phyloP scores from a whole-genome alignment of 2,329 filamentous ascomycete species.

The Fusarium acutatum region DNA sequence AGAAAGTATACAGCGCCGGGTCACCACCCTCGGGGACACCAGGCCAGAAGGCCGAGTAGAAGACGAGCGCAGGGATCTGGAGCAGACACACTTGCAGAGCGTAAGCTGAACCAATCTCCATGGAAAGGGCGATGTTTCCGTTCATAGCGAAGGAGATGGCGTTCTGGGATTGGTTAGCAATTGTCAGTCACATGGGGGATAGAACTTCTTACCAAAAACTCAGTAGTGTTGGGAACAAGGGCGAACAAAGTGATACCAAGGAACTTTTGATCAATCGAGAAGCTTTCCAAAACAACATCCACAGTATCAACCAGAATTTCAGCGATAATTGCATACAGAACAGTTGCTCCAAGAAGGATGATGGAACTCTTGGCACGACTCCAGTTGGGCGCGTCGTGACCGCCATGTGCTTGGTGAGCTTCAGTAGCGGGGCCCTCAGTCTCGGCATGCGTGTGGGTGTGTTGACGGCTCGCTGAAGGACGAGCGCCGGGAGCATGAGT shows the following conservation, averaged over 20 bases:
- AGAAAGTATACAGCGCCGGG: constrained; percentile 72
- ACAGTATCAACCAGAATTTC: constrained; percentile 98
- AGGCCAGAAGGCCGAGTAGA: constrained; percentile 84
- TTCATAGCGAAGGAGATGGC: constrained; percentile 99
- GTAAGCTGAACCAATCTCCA: constrained; percentile 99
- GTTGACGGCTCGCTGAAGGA: constrained; percentile 47
- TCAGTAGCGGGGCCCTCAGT: constrained; percentile 47
- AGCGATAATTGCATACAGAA: constrained; percentile 95
- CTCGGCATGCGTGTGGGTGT: constrained; percentile 28
- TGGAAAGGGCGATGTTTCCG: constrained; percentile 96
- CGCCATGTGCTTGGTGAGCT: constrained; percentile 63
- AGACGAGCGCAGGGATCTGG: constrained; percentile 90
- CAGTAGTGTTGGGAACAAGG: constrained; percentile 96
- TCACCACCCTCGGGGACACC: constrained; percentile 49
- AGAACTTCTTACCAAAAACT: constrained; percentile 78
- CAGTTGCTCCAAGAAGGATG: constrained; percentile 86
- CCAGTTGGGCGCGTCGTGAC: constrained; percentile 99
- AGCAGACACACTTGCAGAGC: constrained; percentile 94
- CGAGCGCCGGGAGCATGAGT: constrained; percentile 27
- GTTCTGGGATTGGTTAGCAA: constrained; percentile 64
- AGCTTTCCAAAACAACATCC: constrained; percentile 90
- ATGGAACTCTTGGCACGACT: constrained; percentile 88
- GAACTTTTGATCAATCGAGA: constrained; percentile 96
- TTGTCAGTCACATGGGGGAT: neutral
- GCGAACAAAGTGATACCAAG: constrained; percentile 96